These are phyloP conservation scores for Sphagnurus paluster DNA, from an alignment of 1,284 basidiomycete genomes.

Conservation along the genomic window DNA sequence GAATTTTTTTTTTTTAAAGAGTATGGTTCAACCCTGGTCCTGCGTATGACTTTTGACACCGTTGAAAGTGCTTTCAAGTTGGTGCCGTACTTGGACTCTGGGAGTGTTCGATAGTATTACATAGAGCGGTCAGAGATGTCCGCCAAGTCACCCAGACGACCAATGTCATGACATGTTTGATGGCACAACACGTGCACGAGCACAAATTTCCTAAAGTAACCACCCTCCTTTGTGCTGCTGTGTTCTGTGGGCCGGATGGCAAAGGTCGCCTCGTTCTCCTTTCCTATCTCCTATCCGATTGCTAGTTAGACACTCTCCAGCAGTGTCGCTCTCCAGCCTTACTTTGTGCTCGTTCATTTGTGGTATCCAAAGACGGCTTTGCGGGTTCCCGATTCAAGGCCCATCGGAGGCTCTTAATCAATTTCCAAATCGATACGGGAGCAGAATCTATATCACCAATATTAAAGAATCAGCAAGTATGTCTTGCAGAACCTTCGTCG, in stretches of 20 bases:
- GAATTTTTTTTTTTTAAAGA: no score
- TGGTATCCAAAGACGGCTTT: not conserved
- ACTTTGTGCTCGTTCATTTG: not conserved
- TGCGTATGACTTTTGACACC: no score
- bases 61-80: no score
- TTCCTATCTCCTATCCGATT: not conserved
- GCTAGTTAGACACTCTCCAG: not conserved
- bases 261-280: not conserved
- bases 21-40: no score
- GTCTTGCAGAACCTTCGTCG: not conserved
- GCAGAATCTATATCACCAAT: not conserved
- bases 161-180: no score
- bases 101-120: no score
- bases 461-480: slow-evolving; percentile 1
- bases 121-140: no score
- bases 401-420: slow-evolving; percentile 8
- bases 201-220: slow-evolving; percentile 1
- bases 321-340: not conserved
- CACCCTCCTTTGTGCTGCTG: not conserved
- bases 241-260: not conserved
- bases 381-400: slow-evolving; percentile 5
- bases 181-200: not conserved
- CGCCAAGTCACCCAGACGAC: no score
- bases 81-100: no score
- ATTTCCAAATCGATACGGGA: slow-evolving; percentile 1